Percentiles rank a stretch among this genome's conserved stretches.
These are phyloP conservation scores for Rhizophagus clarus DNA, from an alignment of 192 early-diverging fungal species.

Conservation along the genomic window DNA sequence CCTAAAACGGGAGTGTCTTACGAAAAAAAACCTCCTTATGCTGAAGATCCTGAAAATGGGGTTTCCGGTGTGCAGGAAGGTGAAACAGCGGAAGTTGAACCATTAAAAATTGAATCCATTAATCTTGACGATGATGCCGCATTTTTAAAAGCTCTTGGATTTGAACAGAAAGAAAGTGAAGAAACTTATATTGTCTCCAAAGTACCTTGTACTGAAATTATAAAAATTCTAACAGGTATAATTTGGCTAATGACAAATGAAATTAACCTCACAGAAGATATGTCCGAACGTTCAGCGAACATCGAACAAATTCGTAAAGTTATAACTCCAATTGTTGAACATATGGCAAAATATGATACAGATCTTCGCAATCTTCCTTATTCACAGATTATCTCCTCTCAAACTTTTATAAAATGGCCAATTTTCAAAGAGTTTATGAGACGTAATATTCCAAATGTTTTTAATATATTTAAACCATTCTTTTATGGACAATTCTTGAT, in stretches of 20 bases:
- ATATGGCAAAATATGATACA: conserved; percentile 20
- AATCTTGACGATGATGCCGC: neutral
- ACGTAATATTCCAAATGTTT: conserved; percentile 47
- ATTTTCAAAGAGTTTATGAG: conserved; percentile 28
- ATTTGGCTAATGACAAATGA: neutral
- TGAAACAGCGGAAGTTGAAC: neutral
- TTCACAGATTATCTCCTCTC: neutral
- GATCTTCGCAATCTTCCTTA: neutral
- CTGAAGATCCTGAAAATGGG: no score
- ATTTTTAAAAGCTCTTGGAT: neutral
- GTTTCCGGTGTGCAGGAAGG: no score
- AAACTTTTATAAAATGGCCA: neutral
- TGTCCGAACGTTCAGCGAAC: neutral
- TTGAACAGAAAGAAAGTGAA: neutral
- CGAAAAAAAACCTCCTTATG: no score
- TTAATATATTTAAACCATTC: conserved; percentile 44
- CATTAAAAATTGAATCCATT: neutral
- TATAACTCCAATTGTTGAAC: neutral
- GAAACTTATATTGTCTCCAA: neutral
- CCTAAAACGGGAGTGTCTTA: neutral
- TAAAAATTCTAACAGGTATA: neutral
- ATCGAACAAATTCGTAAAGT: neutral
- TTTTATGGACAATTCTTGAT: conserved; percentile 50
- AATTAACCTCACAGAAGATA: neutral
- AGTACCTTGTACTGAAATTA: neutral